These are phyloP conservation scores for Geotrichum candidum DNA, from an alignment of 1,139 yeast genomes.

Conservation along the genomic window DNA sequence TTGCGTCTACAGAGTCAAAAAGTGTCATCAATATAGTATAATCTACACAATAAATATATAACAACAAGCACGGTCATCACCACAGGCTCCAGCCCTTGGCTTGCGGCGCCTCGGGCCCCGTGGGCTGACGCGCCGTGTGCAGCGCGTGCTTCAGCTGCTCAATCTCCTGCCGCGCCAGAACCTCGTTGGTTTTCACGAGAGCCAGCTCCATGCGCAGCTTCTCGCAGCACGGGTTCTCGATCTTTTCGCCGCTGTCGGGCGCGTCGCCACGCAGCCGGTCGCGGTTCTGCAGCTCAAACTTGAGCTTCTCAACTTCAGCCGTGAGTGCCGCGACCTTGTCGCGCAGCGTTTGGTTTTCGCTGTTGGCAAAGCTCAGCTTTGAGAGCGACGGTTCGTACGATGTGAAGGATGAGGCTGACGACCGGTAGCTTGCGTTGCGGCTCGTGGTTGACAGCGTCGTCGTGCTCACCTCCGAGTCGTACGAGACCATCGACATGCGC, in stretches of 20 bases:
- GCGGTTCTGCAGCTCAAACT: constrained; percentile 15
- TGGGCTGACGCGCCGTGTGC: background rate
- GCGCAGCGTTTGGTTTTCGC: constrained; percentile 12
- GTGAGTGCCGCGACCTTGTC: constrained; percentile 14
- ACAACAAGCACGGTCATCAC: background rate
- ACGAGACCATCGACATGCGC: constrained; percentile 13
- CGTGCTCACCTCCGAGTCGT: constrained; percentile 9
- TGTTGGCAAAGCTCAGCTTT: constrained; percentile 1
- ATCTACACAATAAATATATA: background rate
- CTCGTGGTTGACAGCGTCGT: constrained; percentile 2
- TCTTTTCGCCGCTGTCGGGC: constrained; percentile 14
- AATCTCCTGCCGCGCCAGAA: constrained; percentile 31
- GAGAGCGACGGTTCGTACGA: constrained; percentile 13
- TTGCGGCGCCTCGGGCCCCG: background rate
- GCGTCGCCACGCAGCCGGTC: constrained; percentile 4
- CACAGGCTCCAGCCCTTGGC: background rate
- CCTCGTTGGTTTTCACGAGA: constrained; percentile 30
- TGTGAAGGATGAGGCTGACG: constrained; percentile 16
- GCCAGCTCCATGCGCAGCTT: constrained; percentile 32
- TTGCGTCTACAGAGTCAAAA: background rate
- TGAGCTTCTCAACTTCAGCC: constrained; percentile 18
- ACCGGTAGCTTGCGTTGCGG: constrained; percentile 3
- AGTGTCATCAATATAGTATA: background rate
- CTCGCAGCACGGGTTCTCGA: constrained; percentile 26
- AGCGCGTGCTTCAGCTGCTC: constrained; percentile 30